Base-by-base conservation (phyloP, 371 early-diverging fungal genomes). In the Mucor circinelloides region DNA sequence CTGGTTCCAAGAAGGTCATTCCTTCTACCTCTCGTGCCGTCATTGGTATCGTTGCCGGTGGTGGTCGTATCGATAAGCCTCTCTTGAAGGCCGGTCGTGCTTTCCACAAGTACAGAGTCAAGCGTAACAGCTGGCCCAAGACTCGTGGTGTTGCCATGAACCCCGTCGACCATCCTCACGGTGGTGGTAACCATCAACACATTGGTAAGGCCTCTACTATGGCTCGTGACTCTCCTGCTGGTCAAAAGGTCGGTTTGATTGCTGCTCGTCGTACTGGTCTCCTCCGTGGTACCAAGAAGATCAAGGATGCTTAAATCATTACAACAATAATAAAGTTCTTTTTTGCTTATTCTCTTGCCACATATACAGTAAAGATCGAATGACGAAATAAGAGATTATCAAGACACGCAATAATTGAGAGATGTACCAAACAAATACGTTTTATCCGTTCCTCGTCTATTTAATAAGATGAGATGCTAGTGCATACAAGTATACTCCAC, bases 71-170 rank as follows among this genome's bases (percentile, higher is more conserved):
- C n/a, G n/a, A n/a, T n/a, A n/a, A n/a, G n/a, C n/a, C n/a, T n/a
- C n/a, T n/a, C n/a, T n/a, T n/a, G n/a, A n/a, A n/a, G n/a, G n/a
- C n/a, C n/a, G n/a, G n/a, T n/a, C n/a, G n/a, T n/a, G n/a, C n/a
- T n/a, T n/a, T n/a, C n/a, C n/a, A n/a, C n/a, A n/a, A n/a, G n/a
- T n/a, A n/a, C n/a, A n/a, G n/a, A n/a, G n/a, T n/a, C n/a, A n/a
- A n/a, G n/a, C n/a, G n/a, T n/a, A n/a, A n/a, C n/a, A n/a, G n/a
- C n/a, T n/a, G n/a, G n/a, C n/a, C n/a, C n/a, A n/a, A n/a, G n/a
- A 98, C 99, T 80, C 93, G 99, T 91, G 97, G 99, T 96, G 99
- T 99, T 84, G 99, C 98, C 80, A 99, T 99, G 99, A 99, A 99
- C 90, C 99, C 99, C 68, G 97, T 97, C 42, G 98, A 97, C 87